Evolutionary conservation across 2,329 filamentous ascomycete species (phyloP), one percentile per base, ranked within the genome.

Genomic region (Phoma herbarum): DNA sequence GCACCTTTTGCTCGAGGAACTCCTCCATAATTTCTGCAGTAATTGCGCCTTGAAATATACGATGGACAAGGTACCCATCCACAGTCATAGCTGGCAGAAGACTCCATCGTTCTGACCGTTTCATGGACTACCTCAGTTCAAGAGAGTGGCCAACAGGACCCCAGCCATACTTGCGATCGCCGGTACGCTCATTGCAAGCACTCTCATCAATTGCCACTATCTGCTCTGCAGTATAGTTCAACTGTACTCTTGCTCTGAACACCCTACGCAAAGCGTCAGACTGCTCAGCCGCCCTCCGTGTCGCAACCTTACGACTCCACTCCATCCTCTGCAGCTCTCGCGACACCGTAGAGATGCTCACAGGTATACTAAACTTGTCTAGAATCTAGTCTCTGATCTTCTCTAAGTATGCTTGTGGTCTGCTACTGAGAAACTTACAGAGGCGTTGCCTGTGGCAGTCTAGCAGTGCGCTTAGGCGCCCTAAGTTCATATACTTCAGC

Each of bases 381-480:
- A 33, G 7, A 5, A 59, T 5, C 56, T 45, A 59, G 50, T 53
- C 39, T n/a, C n/a, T 53, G 1, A 54, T 59, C 44, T 59, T 50
- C 26, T 59, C 50, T 4, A 59, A n/a, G 45, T 59, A 59, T 28
- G 45, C 56, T 5, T 59, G 56, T 26, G 56, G 56, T 16, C 50
- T 3, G 39, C 56, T 18, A 14, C 3, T 9, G 2, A 57, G 14
- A n/a, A 31, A 47, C 42, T 51, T n/a, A 9, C 14, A 16, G 6
- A 54, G 37, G 3, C n/a, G 37, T 1, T 1, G 3, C 37, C 39
- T 22, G 12, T 52, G 28, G n/a, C 3, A 1, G 5, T 52, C 14
- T 11, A n/a, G 4, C 1, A 52, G 49, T 7, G 18, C 10, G 2
- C 2, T 10, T 18, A 39, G 49, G 4, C 37, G 49, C 1, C 49